phyloP scores from a whole-genome alignment of 2,329 filamentous ascomycete species.

The Alternaria incomplexa region DNA sequence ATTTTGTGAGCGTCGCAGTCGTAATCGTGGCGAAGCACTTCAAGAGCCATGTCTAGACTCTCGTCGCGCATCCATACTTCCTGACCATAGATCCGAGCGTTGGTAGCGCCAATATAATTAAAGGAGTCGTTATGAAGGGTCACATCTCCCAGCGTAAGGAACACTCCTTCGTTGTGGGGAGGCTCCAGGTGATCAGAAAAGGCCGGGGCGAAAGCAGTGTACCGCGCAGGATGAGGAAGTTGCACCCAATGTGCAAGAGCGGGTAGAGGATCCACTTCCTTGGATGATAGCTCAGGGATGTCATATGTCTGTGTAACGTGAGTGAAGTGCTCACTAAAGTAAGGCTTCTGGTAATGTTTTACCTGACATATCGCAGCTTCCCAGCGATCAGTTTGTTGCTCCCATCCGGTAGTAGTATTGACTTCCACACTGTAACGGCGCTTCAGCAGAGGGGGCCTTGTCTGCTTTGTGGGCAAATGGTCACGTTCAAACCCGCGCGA shows the following conservation, averaged over 20 bases:
- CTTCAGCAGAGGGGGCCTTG: slow-evolving; percentile 12
- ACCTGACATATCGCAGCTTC: neutral
- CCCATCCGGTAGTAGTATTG: slow-evolving; percentile 1
- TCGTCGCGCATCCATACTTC: slow-evolving; percentile 26
- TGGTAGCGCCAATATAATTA: slow-evolving; percentile 4
- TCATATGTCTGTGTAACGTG: neutral
- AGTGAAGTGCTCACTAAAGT: neutral
- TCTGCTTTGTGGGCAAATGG: slow-evolving; percentile 17
- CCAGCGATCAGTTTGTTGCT: neutral
- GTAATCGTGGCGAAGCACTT: slow-evolving; percentile 12
- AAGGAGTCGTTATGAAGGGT: slow-evolving; percentile 20
- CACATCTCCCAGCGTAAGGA: slow-evolving; percentile 18
- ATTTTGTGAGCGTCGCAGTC: slow-evolving; percentile 18
- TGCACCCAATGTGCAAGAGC: neutral
- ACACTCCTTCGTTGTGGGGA: slow-evolving; percentile 9
- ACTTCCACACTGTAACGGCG: slow-evolving; percentile 36
- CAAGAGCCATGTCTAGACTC: slow-evolving; percentile 28
- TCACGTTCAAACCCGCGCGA: slow-evolving; percentile 21
- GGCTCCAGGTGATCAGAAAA: neutral
- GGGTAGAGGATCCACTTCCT: neutral
- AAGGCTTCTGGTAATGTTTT: neutral
- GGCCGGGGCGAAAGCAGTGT: slow-evolving; percentile 1
- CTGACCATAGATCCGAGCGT: too few relatives aligned
- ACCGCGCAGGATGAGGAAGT: slow-evolving; percentile 17
- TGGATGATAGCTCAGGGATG: neutral